Base-by-base conservation (phyloP, 2,329 filamentous ascomycete species). In the Botryotinia calthae region DNA sequence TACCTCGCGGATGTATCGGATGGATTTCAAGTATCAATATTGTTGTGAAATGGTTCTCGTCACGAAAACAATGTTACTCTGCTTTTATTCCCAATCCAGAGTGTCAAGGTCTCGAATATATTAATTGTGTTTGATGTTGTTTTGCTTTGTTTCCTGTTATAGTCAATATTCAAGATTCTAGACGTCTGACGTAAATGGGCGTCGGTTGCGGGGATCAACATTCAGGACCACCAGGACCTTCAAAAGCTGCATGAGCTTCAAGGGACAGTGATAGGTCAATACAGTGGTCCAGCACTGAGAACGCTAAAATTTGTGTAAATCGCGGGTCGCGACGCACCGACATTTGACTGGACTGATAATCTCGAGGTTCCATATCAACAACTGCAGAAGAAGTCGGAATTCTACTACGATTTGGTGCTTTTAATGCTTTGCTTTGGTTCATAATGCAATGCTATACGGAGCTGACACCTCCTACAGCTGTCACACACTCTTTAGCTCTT, bases 381-480 rank as follows among this genome's bases (percentile, higher is more conserved):
- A 16, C 25, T 65, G 44, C 65, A 56, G 42, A 42, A 56, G 8
- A 67, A 46, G 31, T 72, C n/a, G 59, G 42, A 68, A 61, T 71
- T 72, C 16, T 58, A 42, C 20, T 16, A 71, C 42, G 58, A 72
- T 73, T 73, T 75, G 71, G 74, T 63, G 65, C 65, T 61, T 64
- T 70, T 46, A 56, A 71, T 65, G 61, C 58, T 58, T 65, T 20
- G 73, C 40, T 40, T 58, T 59, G 61, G 61, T 64, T 70, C 74
- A 81, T 77, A 80, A 98, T 98, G 95, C 95, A 98, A 89, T 97
- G 94, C 87, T 98, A 98, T 85, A 95, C 94, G 81, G 96, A 99
- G 87, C 87, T 99, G 82, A 90, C 94, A 82, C 93, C 95, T 85
- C 95, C 96, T 71, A 97, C 95, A 82, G 95, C 95, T 82, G 94